Evolutionary conservation across 805 yeast genomes (phyloP).

Genomic region (Suhomyces tanzawaensis): DNA sequence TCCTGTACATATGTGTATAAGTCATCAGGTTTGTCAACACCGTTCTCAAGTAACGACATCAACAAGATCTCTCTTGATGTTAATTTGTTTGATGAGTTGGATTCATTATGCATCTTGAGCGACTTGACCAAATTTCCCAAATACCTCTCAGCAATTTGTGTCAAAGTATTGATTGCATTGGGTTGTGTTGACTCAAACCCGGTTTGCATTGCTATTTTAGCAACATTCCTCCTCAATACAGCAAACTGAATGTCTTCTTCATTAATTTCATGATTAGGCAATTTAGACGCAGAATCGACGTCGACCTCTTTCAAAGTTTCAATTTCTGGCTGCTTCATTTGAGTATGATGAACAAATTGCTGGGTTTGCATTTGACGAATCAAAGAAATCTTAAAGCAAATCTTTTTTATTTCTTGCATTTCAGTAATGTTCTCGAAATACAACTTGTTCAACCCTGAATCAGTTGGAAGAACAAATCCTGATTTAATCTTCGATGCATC

Average conservation of each 20-base stretch:
- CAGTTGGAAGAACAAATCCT: conserved; percentile 31
- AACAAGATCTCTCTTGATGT: conserved; percentile 47
- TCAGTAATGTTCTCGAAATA: conserved; percentile 65
- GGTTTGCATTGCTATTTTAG: conserved; percentile 82
- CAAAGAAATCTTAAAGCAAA: conserved; percentile 83
- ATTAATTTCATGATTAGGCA: conserved; percentile 63
- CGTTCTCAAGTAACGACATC: conserved; percentile 76
- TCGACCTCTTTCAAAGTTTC: conserved; percentile 64
- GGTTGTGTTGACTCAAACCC: conserved; percentile 88
- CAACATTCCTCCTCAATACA: conserved; percentile 64
- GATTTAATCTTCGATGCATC: conserved; percentile 25
- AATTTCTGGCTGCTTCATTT: conserved; percentile 66
- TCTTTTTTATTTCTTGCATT: conserved; percentile 84
- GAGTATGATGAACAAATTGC: conserved; percentile 70
- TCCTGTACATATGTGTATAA: conserved; percentile 73
- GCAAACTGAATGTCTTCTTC: conserved; percentile 61
- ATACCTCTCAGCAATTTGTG: conserved; percentile 82
- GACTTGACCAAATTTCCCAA: conserved; percentile 71
- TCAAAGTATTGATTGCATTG: conserved; percentile 70
- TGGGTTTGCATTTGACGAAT: conserved; percentile 90
- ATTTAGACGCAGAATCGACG: conserved; percentile 77
- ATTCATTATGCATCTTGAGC: conserved; percentile 68
- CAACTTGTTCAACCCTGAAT: conserved; percentile 59
- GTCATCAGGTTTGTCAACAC: conserved; percentile 75
- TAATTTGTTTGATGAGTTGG: conserved; percentile 47